These are phyloP conservation scores for Calamus simplicifolius DNA, from an alignment of 176 grass and related monocot species.

Conservation along the genomic window DNA sequence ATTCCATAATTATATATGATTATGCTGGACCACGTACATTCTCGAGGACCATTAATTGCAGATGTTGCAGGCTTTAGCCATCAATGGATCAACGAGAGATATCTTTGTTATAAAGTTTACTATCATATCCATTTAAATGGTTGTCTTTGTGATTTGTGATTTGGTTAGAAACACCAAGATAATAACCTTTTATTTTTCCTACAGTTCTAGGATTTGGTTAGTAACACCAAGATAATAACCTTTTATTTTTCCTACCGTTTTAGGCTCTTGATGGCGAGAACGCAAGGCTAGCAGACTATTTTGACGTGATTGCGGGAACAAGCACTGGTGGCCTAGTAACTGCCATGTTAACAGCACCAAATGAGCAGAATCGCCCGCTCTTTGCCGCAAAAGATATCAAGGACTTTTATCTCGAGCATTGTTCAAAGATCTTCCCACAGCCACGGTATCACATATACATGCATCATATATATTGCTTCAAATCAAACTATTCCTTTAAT, in stretches of 20 bases:
- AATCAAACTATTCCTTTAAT: no score
- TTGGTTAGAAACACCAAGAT: no score
- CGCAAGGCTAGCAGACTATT: neutral
- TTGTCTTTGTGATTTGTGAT: no score
- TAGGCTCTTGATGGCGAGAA: neutral
- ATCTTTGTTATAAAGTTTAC: no score
- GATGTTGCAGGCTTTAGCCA: no score
- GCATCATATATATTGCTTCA: no score
- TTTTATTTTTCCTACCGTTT: neutral
- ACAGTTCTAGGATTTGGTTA: neutral
- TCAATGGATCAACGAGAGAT: no score
- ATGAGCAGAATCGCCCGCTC: neutral
- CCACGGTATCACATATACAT: neutral
- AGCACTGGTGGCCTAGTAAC: conserved; percentile 4
- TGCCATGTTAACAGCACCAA: conserved; percentile 3
- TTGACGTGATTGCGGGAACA: conserved; percentile 1
- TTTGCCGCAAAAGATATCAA: neutral
- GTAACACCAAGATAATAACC: no score
- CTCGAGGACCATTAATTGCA: no score
- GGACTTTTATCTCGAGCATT: neutral
- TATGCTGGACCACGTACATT: no score
- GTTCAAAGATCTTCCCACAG: neutral
- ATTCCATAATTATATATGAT: no score
- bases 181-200: neutral
- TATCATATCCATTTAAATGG: no score